Percentiles rank a stretch among this genome's conserved stretches.
Conservation (phyloP, 2,329 filamentous ascomycete species). For the Helotiales sp. region DNA sequence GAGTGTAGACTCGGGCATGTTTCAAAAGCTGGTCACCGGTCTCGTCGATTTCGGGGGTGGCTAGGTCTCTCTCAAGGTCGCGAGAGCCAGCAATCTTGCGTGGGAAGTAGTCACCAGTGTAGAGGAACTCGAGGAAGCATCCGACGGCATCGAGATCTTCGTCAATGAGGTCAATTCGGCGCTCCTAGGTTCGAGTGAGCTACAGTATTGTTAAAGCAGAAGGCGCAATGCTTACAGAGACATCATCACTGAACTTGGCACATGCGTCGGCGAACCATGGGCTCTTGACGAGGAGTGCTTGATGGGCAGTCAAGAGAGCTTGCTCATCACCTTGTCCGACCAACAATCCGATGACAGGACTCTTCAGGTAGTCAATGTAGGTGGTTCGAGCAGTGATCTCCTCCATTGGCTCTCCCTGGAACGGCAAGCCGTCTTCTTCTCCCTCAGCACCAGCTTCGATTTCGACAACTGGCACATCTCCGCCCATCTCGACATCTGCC, state of each 20-base stretch:
- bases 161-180: slow-evolving; percentile 68
- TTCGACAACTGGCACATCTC: slow-evolving; percentile 36
- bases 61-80: slow-evolving; percentile 71
- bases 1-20: slow-evolving; percentile 87
- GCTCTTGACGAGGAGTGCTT: slow-evolving; percentile 74
- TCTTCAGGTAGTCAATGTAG: slow-evolving; percentile 67
- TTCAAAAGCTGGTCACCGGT: slow-evolving; percentile 83
- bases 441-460: slow-evolving; percentile 29
- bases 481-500: slow-evolving; percentile 40
- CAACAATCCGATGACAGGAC: slow-evolving; percentile 71
- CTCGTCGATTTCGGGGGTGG: slow-evolving; percentile 70
- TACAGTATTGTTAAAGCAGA: background rate
- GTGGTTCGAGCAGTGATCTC: slow-evolving; percentile 34
- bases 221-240: slow-evolving; percentile 55
- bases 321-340: slow-evolving; percentile 64
- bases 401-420: slow-evolving; percentile 34
- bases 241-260: slow-evolving; percentile 63
- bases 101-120: slow-evolving; percentile 87
- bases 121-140: slow-evolving; percentile 82
- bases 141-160: slow-evolving; percentile 76
- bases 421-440: slow-evolving; percentile 29
- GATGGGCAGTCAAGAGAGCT: slow-evolving; percentile 76
- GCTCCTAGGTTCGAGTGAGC: slow-evolving; percentile 51
- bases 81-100: slow-evolving; percentile 66
- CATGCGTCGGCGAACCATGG: slow-evolving; percentile 74